Base-by-base conservation (phyloP, 805 yeast species). In the Candida quercuum region DNA sequence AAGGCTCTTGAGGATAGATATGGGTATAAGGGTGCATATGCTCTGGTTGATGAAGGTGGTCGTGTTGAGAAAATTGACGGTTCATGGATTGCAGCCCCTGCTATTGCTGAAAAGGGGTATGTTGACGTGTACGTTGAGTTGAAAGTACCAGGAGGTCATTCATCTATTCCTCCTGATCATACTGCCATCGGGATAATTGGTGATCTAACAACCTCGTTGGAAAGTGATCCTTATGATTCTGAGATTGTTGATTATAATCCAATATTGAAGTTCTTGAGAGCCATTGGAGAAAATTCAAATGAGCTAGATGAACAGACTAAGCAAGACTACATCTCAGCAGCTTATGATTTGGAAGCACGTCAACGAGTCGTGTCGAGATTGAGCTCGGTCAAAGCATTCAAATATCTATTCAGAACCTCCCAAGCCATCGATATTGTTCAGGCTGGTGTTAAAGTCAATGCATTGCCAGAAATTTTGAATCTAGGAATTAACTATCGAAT, bases 131-230 rank as follows among this genome's bases (percentile, higher is more conserved):
- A 57, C 24, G 63, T 80, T 25, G 63, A 64, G 7, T 58, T 81
- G 31, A 59, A 60, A 20, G 77, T 82, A 23, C 74, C 75, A 10
- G 93, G 93, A 24, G 94, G 94, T 6, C 93, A 84, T 53, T 77
- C 89, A 1, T 79, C 88, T 6, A 56, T 69, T 16, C 91, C 94
- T 5, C 89, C 88, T 1, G 81, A 76, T 34, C 93, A 85, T 52
- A 83, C 93, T 5, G 71, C 83, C 2, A 83, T 86, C 59, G 95
- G 93, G 11, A 71, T 86, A 26, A 64, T 80, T 36, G 67, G 86
- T 3, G 77, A 81, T 40, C 63, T 85, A 38, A 66, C 80, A 10
- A 57, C 64, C 9, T 47, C 56, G 14, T 63, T 86, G 28, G 95
- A 87, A 56, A 56, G 59, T 10, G 70, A 74, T 42, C 81, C 79